Base-by-base conservation (phyloP, 441 rosid genomes). In the Adansonia rubrostipa region DNA sequence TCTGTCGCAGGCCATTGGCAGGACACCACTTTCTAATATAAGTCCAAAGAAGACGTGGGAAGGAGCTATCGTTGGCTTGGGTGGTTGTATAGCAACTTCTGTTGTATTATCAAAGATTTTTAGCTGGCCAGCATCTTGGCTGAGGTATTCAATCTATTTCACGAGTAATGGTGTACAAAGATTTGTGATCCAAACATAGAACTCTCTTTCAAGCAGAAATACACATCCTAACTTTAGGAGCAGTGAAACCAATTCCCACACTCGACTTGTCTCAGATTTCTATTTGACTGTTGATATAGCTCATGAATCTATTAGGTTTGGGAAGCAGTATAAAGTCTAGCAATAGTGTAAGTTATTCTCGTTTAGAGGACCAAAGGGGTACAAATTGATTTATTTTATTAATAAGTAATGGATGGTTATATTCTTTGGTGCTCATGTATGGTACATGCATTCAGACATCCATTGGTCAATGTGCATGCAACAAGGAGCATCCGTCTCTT, bases 11-110 rank as follows among this genome's bases (percentile, higher is more conserved):
- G 88, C 92, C 79, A 91, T 92, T 87, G 99, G 99, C 61, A 89
- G 86, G 86, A 93, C 95, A 5, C 93, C 87, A 14, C 93, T 96
- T 95, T 75, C 91, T 91, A 89, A 78, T 81, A 85, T 93, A 74
- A 93, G 99, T 82, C 99, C 98, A 4, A 2, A 93, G 83, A 93
- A 93, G 88, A 93, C 99, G 64, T 93, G 99, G 99, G 99, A 95
- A 85, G 98, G 99, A 80, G 86, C 97, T 79, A 77, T 90, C 74
- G 83, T 81, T 36, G 99, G 99, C 64, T 83, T 95, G 82, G 92
- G 89, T 78, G 72, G 99, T 78, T 96, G 98, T 86, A 84, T 96
- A 73, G 92, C 82, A 57, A 88, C 90, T 28, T 83, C 97, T 71
- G 58, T 89, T 36, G 42, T 89, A 58, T 82, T 96, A 28, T 89